Conservation (phyloP, 257 asterid species). For the Fraxinus pennsylvanica region DNA sequence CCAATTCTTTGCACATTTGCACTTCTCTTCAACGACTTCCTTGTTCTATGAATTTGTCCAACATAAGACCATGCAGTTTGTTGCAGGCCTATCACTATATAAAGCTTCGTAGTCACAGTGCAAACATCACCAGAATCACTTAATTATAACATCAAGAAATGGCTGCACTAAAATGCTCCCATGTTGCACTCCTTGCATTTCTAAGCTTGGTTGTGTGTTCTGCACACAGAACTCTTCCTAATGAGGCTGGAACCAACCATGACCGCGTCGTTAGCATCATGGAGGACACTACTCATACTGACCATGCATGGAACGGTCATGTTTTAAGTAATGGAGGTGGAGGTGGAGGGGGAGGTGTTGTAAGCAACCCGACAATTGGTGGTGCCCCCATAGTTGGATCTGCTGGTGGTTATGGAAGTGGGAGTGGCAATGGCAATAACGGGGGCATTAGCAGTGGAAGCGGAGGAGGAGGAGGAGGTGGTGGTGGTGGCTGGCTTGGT, state of each 20-base stretch:
- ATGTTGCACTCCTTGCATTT: background rate
- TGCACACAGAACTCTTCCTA: background rate
- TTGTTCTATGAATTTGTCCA: background rate
- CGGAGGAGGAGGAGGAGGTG: background rate
- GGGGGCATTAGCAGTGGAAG: background rate
- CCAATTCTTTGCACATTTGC: background rate
- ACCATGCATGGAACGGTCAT: background rate
- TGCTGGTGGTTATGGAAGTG: constrained; percentile 12
- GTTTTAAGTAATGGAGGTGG: background rate
- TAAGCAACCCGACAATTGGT: background rate
- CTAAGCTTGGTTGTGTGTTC: background rate
- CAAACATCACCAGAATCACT: background rate
- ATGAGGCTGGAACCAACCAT: background rate
- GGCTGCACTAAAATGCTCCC: background rate
- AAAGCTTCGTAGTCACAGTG: background rate
- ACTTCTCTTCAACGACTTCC: background rate
- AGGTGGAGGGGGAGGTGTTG: background rate
- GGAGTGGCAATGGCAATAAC: background rate
- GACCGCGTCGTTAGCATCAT: background rate
- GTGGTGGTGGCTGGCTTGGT: background rate
- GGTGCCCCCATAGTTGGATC: background rate
- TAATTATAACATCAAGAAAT: background rate
- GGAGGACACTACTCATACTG: background rate
- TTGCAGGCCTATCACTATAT: background rate
- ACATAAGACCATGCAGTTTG: background rate